phyloP scores from a whole-genome alignment of 73 alveolate species.

The Stentor roeselii region DNA sequence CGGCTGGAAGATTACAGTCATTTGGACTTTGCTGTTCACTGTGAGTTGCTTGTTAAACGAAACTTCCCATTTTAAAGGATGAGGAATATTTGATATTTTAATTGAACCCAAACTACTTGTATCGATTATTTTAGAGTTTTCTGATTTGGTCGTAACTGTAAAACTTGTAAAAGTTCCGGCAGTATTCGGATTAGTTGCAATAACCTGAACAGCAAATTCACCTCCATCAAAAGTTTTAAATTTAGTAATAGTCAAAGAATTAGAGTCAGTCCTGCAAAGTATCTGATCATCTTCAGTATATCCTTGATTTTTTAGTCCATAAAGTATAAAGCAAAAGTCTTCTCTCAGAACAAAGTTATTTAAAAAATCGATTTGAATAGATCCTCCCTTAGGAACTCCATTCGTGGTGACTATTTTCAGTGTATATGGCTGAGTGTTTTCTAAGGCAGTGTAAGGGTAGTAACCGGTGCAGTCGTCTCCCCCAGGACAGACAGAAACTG shows the following conservation, averaged over 20 bases:
- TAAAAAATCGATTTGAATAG: not conserved
- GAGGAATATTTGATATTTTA: not conserved
- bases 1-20: not conserved
- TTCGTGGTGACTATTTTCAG: not conserved
- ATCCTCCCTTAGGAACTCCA: constrained; percentile 1
- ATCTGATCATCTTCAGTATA: constrained; percentile 25
- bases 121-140: not conserved
- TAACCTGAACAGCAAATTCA: not conserved
- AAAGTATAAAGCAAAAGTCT: not conserved
- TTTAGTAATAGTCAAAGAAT: constrained; percentile 1
- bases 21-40: not conserved
- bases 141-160: not conserved
- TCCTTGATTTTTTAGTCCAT: constrained; percentile 22
- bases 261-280: not conserved
- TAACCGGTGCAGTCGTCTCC: not conserved
- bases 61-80: not conserved
- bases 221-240: constrained; percentile 1
- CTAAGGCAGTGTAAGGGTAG: not conserved
- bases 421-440: not conserved
- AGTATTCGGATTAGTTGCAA: constrained; percentile 20
- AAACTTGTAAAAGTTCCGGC: constrained; percentile 1
- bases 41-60: not conserved
- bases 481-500: not conserved
- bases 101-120: constrained; percentile 3
- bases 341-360: not conserved